Base-by-base conservation (phyloP, 2,329 filamentous ascomycete species). In the Didymella sp. region DNA sequence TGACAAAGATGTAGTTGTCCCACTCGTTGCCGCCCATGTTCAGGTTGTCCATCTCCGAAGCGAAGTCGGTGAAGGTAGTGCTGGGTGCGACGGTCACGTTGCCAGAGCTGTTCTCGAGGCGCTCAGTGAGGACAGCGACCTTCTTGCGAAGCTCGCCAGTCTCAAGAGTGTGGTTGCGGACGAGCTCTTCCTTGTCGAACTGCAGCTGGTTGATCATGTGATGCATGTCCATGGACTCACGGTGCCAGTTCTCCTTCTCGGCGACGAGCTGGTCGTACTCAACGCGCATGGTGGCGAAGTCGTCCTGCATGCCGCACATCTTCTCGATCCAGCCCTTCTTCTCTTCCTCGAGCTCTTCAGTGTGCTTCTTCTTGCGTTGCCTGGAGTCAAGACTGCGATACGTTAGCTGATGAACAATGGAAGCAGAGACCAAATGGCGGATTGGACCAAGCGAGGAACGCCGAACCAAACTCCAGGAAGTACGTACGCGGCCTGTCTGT, bases 341-440 rank as follows among this genome's bases (percentile, higher is more conserved):
- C 81, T 98, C 94, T 76, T 95, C 90, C 77, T 98, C 95, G 42
- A 98, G 86, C 69, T 95, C 89, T 80, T 98, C 95, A 30, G 95
- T 98, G 80, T 98, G 94, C 79, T 92, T 90, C 86, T 98, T 98
- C 85, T 98, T 99, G 69, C 95, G 89, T 78, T 98, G 94, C 66
- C 95, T 88, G 41, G 95, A 98, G 80, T 98, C 94, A 69, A 99
- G 89, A 66, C 92, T 96, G 63, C 70, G 30, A 56, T 60, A 70
- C 51, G 75, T 78, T 76, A 78, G 76, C 75, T 57, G 46, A 63
- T 67, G 67, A 58, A 68, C 44, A 54, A 61, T 66, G 65, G 63
- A 55, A 60, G 59, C 37, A 66, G 56, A 48, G 57, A 71, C 73
- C 70, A 75, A 76, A 71, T 58, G 64, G 61, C 49, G 59, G 52